Base-by-base conservation (phyloP, 129 eudicot species). In the Helianthus tuberosus region DNA sequence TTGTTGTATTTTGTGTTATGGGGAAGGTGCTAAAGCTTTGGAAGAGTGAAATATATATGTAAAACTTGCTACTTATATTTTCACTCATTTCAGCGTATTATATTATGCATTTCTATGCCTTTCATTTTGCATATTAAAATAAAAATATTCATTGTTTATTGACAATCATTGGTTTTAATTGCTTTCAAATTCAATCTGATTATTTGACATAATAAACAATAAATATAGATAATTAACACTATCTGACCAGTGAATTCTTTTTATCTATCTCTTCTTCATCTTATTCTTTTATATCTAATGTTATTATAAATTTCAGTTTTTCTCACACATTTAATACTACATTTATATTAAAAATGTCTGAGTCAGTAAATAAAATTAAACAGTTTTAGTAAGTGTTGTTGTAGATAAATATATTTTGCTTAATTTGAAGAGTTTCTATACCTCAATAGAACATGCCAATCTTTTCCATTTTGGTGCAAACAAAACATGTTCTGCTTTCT, bases 1-100 rank as follows among this genome's bases (percentile, higher is more conserved):
- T 78, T 70, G 54, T 77, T 68, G 53, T 17, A 58, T 59, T 59
- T 76, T 14, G 52, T 35, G 25, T 63, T 35, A 63, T 54, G 23
- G 52, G 53, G 57, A 71, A 25, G 43, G 41, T 72, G 67, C 14
- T 20, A 16, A 54, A 55, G 43, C n/a, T 39, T 57, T 39, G 41
- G 55, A 72, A 20, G 57, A 57, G 43, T 72, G 57, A 43, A 57
- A 51, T 41, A 16, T 43, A 39, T 39, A 5, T 8, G 27, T 46
- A 16, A 6, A 16, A 53, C 36, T 14, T 48, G 32, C 58, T 17
- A 13, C 17, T 48, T 47, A 27, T 47, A 62, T 54, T 38, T 36
- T 69, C 5, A 47, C 47, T 66, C 47, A 25, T 43, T 66, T 47
- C 36, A 23, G 71, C 39, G 57, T 66, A 41, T 5, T 41, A 41